These are phyloP conservation scores for Bruguiera parviflora DNA, from an alignment of 345 rosid species.

Conservation along the genomic window DNA sequence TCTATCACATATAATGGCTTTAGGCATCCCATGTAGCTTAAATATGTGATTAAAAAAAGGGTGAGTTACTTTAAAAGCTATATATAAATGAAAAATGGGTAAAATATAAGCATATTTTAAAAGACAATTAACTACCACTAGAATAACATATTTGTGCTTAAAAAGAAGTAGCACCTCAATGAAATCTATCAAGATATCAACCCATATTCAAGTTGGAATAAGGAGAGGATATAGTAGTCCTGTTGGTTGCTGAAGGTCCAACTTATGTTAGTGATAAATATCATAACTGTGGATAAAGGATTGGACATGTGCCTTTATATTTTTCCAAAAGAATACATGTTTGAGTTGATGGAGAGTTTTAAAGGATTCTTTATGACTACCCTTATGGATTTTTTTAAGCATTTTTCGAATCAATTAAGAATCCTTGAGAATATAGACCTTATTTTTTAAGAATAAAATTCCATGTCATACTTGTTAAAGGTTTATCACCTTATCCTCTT, in stretches of 20 bases:
- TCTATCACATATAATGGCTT: neutral
- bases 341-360: too few relatives aligned
- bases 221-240: neutral
- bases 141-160: neutral
- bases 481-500: too few relatives aligned
- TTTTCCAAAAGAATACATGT: too few relatives aligned
- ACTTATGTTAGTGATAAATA: neutral
- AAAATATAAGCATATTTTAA: neutral
- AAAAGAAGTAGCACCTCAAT: neutral
- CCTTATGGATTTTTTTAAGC: too few relatives aligned
- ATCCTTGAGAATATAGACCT: too few relatives aligned
- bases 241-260: rapidly evolving
- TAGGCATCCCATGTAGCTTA: neutral
- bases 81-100: neutral
- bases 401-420: too few relatives aligned
- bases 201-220: neutral
- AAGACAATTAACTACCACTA: neutral
- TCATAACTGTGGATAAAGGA: neutral
- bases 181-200: neutral
- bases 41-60: neutral
- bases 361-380: too few relatives aligned
- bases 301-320: too few relatives aligned
- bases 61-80: neutral
- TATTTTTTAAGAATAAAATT: too few relatives aligned
- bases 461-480: too few relatives aligned